Evolutionary conservation across 192 early-diverging fungal species (phyloP).

Genomic region (Anaeromyces robustus): DNA sequence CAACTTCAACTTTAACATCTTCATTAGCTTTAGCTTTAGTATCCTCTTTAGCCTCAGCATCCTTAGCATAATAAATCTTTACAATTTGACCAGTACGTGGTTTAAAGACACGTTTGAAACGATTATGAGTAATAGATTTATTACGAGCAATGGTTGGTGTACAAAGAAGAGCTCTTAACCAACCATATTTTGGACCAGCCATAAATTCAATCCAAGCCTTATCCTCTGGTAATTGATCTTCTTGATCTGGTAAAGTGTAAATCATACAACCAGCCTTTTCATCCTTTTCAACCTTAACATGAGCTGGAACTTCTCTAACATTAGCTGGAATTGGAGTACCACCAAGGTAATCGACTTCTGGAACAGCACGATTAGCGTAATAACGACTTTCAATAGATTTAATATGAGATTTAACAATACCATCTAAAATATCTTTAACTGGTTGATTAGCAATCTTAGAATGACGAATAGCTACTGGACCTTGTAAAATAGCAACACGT

Average conservation of each 20-base stretch:
- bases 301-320: slow-evolving; percentile 18
- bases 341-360: slow-evolving; percentile 58
- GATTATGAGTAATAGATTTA: slow-evolving; percentile 8
- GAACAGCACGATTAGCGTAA: slow-evolving; percentile 51
- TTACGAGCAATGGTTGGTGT: slow-evolving; percentile 65
- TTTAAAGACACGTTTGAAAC: neutral
- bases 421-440: slow-evolving; percentile 73
- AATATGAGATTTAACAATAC: slow-evolving; percentile 67
- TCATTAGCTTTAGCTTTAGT: too few relatives aligned
- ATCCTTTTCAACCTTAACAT: slow-evolving; percentile 18
- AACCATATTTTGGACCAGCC: slow-evolving; percentile 51
- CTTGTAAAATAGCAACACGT: slow-evolving; percentile 75
- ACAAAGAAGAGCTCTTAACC: slow-evolving; percentile 73
- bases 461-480: slow-evolving; percentile 65
- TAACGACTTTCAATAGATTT: slow-evolving; percentile 50
- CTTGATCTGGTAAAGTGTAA: slow-evolving; percentile 33
- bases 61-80: neutral
- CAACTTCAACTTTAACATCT: too few relatives aligned
- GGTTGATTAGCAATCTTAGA: slow-evolving; percentile 62
- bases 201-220: slow-evolving; percentile 56
- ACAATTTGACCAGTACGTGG: neutral
- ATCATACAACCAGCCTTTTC: slow-evolving; percentile 24
- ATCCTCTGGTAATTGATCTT: slow-evolving; percentile 28
- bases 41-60: too few relatives aligned
- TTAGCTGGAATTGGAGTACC: slow-evolving; percentile 14